phyloP scores from a whole-genome alignment of 1,284 basidiomycete species.

The Malassezia japonica region DNA sequence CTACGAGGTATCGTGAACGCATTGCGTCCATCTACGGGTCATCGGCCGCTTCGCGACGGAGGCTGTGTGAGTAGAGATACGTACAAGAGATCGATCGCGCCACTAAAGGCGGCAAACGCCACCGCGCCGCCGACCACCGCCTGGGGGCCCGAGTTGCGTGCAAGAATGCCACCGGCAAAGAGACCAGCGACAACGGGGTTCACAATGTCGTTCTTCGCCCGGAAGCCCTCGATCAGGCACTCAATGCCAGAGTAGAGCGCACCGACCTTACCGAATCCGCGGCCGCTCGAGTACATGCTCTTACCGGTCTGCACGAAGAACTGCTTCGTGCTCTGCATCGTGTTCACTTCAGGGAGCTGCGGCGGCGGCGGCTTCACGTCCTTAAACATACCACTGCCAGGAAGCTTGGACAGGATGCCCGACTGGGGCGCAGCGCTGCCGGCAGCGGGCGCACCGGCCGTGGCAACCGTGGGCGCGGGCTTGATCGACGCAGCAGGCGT shows the following conservation, averaged over 20 bases:
- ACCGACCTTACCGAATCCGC: conserved; percentile 89
- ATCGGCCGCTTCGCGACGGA: conserved; percentile 30
- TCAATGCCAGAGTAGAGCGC: conserved; percentile 86
- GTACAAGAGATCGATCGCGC: conserved; percentile 43
- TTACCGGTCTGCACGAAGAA: conserved; percentile 91
- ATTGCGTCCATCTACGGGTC: conserved; percentile 26
- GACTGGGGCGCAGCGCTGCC: background rate
- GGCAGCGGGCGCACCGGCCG: background rate
- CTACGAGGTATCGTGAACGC: background rate
- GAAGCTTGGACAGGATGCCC: conserved; percentile 9
- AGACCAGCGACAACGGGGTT: conserved; percentile 42
- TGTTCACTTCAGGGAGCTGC: conserved; percentile 22
- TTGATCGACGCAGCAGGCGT: too few relatives aligned
- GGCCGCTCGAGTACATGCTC: conserved; percentile 80
- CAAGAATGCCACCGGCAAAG: conserved; percentile 39
- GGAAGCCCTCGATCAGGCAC: conserved; percentile 76
- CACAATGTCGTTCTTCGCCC: conserved; percentile 43
- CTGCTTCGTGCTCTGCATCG: conserved; percentile 64
- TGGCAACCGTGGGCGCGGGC: too few relatives aligned
- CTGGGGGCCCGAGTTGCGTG: conserved; percentile 38
- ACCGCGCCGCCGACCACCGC: conserved; percentile 40
- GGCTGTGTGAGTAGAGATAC: conserved; percentile 20
- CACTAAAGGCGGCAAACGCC: conserved; percentile 45
- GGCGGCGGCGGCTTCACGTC: conserved; percentile 12
- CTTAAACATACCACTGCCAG: conserved; percentile 2